Evolutionary conservation across 1,284 basidiomycete species (phyloP).

Genomic region (Pholiota adiposa): DNA sequence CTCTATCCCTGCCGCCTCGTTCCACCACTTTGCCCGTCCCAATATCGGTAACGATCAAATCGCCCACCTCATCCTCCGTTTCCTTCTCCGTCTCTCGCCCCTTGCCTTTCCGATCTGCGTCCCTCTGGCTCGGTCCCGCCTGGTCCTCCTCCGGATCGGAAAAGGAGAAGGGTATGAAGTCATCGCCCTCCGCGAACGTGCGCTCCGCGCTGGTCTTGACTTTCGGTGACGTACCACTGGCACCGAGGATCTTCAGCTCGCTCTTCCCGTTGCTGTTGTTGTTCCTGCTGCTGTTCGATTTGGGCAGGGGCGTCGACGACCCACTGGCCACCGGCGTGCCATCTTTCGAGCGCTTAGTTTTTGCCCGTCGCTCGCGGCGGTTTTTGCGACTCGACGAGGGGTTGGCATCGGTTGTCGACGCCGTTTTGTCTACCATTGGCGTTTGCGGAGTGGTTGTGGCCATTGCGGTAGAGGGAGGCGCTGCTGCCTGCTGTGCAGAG

Average conservation of each 20-base stretch:
- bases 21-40: slow-evolving; percentile 25
- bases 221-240: neutral
- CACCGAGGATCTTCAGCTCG: slow-evolving; percentile 1
- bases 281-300: neutral
- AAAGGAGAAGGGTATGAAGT: slow-evolving; percentile 63
- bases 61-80: slow-evolving; percentile 21
- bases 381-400: slow-evolving; percentile 1
- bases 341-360: slow-evolving; percentile 1
- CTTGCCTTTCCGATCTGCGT: slow-evolving; percentile 21
- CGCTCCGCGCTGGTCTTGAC: neutral
- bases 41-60: slow-evolving; percentile 18
- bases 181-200: slow-evolving; percentile 46
- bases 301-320: slow-evolving; percentile 10
- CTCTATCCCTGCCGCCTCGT: slow-evolving; percentile 18
- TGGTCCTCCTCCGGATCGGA: slow-evolving; percentile 28
- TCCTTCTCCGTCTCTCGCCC: slow-evolving; percentile 21
- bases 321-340: slow-evolving; percentile 19
- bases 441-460: neutral
- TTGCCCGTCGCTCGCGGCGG: neutral
- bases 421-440: neutral
- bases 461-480: neutral
- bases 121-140: slow-evolving; percentile 16
- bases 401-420: neutral
- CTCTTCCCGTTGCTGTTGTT: neutral
- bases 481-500: too few relatives aligned